Base-by-base conservation (phyloP, 345 rosid species). In the Orychophragmus violaceus region DNA sequence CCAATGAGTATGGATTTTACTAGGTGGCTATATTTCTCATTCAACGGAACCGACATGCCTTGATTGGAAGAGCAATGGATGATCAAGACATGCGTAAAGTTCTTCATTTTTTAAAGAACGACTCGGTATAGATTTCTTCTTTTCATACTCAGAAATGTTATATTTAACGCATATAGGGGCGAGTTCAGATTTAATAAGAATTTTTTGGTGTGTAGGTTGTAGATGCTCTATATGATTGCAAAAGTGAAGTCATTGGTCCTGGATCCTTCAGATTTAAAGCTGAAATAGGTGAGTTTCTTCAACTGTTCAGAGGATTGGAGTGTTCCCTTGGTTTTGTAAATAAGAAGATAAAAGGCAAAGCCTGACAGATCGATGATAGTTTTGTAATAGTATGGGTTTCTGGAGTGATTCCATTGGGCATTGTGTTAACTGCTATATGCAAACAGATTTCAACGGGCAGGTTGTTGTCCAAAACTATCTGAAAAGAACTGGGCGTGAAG, bases 191-290 rank as follows among this genome's bases (percentile, higher is more conserved):
- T 27, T 2, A 3, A 6, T 2, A 12, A 13, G 18, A 45, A 32
- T 21, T 51, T 61, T 36, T 59, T 77, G 52, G 22, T 52, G 61
- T 79, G 68, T 70, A 93, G 98, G 98, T 82, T 76, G 97, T 93
- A 58, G 98, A 93, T 85, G 61, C 98, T 66, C 42, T 93, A 62
- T 93, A 93, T 69, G 98, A 93, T 80, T 93, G 98, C 84, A 93
- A 93, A 81, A 93, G 98, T 27, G 97, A 93, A 84, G 98, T 93
- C 70, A 93, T 93, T 81, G 98, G 98, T 55, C 98, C 98, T 68
- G 98, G 98, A 45, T 93, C 86, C 83, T 93, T 86, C 74, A 82
- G 98, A 81, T 93, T 93, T 62, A 93, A 93, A 81, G 98, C 98
- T 52, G 98, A 93, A 79, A 93, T 93, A 72, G 98, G 98, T 93